Conservation (phyloP, 495 filamentous ascomycete species). For the Wilcoxina mikolae region DNA sequence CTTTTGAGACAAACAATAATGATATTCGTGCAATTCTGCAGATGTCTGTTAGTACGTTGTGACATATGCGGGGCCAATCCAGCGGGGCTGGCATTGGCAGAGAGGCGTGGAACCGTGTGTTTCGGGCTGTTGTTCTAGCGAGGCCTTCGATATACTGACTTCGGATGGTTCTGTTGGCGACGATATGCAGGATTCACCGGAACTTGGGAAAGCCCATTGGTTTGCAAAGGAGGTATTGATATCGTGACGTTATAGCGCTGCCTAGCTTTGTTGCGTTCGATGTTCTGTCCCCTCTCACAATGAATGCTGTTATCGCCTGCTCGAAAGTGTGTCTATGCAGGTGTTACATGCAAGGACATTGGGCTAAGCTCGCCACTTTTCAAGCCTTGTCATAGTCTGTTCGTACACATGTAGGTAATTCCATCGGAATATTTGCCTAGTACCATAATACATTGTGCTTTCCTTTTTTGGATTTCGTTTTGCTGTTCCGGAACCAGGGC, state of each 20-base stretch:
- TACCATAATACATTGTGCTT: neutral
- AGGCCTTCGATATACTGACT: neutral
- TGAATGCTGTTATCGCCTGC: neutral
- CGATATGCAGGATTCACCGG: neutral
- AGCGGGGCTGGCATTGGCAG: too few relatives aligned
- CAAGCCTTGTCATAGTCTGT: neutral
- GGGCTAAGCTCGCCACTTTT: neutral
- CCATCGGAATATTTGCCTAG: neutral
- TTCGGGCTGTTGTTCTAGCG: neutral
- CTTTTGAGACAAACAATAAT: too few relatives aligned
- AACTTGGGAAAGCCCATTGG: neutral
- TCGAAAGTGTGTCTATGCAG: neutral
- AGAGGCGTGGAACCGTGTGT: neutral
- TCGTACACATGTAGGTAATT: neutral
- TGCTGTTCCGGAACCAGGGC: neutral
- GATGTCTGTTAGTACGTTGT: too few relatives aligned
- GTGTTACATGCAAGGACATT: neutral
- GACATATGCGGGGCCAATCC: too few relatives aligned
- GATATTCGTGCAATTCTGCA: too few relatives aligned
- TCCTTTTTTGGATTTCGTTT: too few relatives aligned
- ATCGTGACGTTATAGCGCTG: neutral
- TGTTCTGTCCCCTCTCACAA: neutral
- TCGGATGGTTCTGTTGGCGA: neutral
- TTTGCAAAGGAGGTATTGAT: neutral
- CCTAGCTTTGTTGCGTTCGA: neutral